Base-by-base conservation (phyloP, 2,329 filamentous ascomycete species). In the Podosphaera aphanis region DNA sequence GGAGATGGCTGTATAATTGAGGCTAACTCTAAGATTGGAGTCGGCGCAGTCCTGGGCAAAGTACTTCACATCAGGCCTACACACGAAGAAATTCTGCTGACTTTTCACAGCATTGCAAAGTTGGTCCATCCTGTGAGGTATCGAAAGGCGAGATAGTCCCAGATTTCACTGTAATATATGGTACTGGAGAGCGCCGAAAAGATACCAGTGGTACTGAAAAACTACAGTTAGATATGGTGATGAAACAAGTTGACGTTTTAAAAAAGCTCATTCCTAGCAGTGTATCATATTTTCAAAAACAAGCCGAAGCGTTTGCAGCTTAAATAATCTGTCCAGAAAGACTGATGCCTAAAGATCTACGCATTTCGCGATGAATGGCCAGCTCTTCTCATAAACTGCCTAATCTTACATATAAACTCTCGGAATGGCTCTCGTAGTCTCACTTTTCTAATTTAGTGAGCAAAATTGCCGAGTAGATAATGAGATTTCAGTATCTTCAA, bases 101-200 rank as follows among this genome's bases (percentile, higher is more conserved):
- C 21, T 44, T 15, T 7, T 62, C n/a, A 52, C 61, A 78, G 67
- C 72, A 83, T 57, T 79, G 79, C 55, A 83, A 79, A 19, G 67
- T 86, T 44, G 77, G 79, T 6, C 70, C 79, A 0, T 66, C 73
- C 48, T 77, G 71, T 20, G 64, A 68, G 21, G 64, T 85, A 37
- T 60, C 63, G 0, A 69, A 74, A 8, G 69, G 71, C 0, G 70
- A 74, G 27, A 61, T 65, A 10, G 56, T 86, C 0, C 71, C 71
- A 0, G 78, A 83, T 49, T 74, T 71, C 57, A 78, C 74, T 0
- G 79, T 85, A 4, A 64, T 84, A 19, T 84, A 74, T 60, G 77
- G 78, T 0, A 70, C 72, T 47, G 77, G 77, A 21, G 64, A 66
- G 52, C 65, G 67, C 51, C 66, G 75, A 49, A 60, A 60, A 25